Conservation (phyloP, 768 basidiomycete genomes). For the Calocybe indica region DNA sequence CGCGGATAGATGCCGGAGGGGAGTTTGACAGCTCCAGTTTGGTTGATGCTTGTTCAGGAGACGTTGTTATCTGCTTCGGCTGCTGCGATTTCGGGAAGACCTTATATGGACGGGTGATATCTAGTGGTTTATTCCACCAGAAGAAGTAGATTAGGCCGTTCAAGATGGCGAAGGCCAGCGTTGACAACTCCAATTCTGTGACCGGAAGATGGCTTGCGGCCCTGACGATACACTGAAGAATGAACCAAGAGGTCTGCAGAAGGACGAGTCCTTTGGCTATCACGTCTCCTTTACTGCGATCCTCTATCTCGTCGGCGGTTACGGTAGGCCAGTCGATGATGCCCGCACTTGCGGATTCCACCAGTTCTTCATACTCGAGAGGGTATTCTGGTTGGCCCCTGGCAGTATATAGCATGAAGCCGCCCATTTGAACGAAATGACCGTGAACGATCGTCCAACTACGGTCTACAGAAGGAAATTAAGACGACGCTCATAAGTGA, state of each 20-base stretch:
- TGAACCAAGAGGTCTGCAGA: constrained; percentile 27
- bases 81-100: background rate
- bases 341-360: background rate
- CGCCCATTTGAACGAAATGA: constrained; percentile 23
- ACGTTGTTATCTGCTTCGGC: too few species aligned
- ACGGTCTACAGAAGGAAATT: background rate
- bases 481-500: background rate
- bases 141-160: constrained; percentile 19
- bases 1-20: too few species aligned
- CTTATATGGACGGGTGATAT: constrained; percentile 10
- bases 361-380: background rate
- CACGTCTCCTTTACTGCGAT: constrained; percentile 25
- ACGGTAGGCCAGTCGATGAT: background rate
- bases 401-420: constrained; percentile 11
- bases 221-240: constrained; percentile 20
- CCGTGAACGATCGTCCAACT: constrained; percentile 16
- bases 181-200: constrained; percentile 25
- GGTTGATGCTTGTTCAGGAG: too few species aligned
- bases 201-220: constrained; percentile 13
- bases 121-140: constrained; percentile 30
- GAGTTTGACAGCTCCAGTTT: too few species aligned
- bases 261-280: constrained; percentile 23
- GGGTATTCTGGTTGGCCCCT: background rate
- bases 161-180: constrained; percentile 21
- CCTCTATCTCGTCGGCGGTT: constrained; percentile 15